phyloP scores from a whole-genome alignment of 805 yeast genomes.

The Ogataea zsoltii region DNA sequence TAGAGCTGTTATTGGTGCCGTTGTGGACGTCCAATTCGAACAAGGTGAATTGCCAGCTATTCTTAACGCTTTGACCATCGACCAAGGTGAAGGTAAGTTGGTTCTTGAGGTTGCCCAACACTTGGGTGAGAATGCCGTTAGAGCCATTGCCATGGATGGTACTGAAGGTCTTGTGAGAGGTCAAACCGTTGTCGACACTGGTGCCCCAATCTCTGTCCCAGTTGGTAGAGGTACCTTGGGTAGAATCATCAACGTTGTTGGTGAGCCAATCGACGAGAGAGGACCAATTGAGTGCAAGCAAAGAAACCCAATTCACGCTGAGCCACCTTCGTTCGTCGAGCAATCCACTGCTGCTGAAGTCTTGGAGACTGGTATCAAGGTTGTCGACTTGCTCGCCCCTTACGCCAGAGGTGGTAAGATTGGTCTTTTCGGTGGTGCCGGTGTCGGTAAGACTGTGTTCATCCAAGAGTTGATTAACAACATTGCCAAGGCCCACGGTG shows the following conservation, averaged over 20 bases:
- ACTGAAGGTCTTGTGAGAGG: slow-evolving; percentile 99
- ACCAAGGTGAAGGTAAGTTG: slow-evolving; percentile 67
- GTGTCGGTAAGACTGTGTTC: slow-evolving; percentile 99
- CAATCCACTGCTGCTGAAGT: slow-evolving; percentile 98
- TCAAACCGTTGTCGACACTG: slow-evolving; percentile 86
- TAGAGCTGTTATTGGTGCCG: slow-evolving; percentile 98
- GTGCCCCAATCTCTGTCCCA: slow-evolving; percentile 98
- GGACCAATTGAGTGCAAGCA: slow-evolving; percentile 94
- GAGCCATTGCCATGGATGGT: slow-evolving; percentile 99
- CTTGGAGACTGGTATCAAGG: slow-evolving; percentile 99
- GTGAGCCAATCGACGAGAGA: slow-evolving; percentile 99
- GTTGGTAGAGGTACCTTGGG: slow-evolving; percentile 99
- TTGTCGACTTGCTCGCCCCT: slow-evolving; percentile 98
- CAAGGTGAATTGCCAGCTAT: slow-evolving; percentile 97
- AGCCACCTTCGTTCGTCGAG: slow-evolving; percentile 93
- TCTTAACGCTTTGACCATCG: slow-evolving; percentile 92
- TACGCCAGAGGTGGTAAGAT: slow-evolving; percentile 99
- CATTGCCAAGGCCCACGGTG: slow-evolving; percentile 99
- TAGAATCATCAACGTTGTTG: slow-evolving; percentile 96
- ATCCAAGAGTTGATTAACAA: slow-evolving; percentile 99
- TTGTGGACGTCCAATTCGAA: slow-evolving; percentile 98
- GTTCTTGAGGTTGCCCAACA: slow-evolving; percentile 99
- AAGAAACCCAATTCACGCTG: slow-evolving; percentile 98
- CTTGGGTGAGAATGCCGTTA: slow-evolving; percentile 99
- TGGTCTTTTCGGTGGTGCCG: slow-evolving; percentile 99